Percentiles rank a stretch among this genome's conserved stretches.
Conservation (phyloP, 139 green algal species). For the Chlorella ohadii region DNA sequence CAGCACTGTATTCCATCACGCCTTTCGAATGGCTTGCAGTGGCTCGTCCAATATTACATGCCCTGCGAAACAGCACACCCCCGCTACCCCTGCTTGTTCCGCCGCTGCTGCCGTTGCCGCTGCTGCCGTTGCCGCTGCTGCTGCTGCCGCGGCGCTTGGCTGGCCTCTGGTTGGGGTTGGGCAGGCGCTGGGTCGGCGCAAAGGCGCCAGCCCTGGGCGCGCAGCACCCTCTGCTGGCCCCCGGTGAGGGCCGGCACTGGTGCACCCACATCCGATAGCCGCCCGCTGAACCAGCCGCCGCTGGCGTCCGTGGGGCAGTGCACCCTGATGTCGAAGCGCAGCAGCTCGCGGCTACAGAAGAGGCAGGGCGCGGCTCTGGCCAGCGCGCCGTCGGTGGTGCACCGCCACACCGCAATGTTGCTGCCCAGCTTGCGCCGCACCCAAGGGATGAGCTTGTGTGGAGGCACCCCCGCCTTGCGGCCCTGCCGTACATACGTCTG, state of each 20-base stretch:
- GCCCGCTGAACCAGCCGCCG: slow-evolving; percentile 55
- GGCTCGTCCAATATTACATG: too few relatives aligned
- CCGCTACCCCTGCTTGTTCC: too few relatives aligned
- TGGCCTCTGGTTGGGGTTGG: too few relatives aligned
- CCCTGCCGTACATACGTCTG: slow-evolving; percentile 49
- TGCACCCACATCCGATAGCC: slow-evolving; percentile 50
- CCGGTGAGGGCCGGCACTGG: slow-evolving; percentile 51
- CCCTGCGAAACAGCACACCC: too few relatives aligned
- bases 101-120: too few relatives aligned
- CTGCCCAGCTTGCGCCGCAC: slow-evolving; percentile 72
- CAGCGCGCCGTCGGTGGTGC: slow-evolving; percentile 60
- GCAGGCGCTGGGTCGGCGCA: neutral
- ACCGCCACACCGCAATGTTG: slow-evolving; percentile 59
- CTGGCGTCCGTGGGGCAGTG: slow-evolving; percentile 43
- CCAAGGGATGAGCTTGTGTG: slow-evolving; percentile 55
- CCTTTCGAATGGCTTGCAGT: too few relatives aligned
- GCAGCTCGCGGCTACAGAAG: slow-evolving; percentile 61
- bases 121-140: too few relatives aligned
- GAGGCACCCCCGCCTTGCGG: slow-evolving; percentile 50
- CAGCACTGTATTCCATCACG: too few relatives aligned
- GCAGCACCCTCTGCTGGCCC: slow-evolving; percentile 48
- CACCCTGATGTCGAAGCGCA: slow-evolving; percentile 62
- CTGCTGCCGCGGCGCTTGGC: too few relatives aligned
- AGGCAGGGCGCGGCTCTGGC: slow-evolving; percentile 71
- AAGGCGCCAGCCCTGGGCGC: slow-evolving; percentile 15